These are phyloP conservation scores for Globisporangium spinosum DNA, from an alignment of 352 stramenopile species.

Conservation along the genomic window DNA sequence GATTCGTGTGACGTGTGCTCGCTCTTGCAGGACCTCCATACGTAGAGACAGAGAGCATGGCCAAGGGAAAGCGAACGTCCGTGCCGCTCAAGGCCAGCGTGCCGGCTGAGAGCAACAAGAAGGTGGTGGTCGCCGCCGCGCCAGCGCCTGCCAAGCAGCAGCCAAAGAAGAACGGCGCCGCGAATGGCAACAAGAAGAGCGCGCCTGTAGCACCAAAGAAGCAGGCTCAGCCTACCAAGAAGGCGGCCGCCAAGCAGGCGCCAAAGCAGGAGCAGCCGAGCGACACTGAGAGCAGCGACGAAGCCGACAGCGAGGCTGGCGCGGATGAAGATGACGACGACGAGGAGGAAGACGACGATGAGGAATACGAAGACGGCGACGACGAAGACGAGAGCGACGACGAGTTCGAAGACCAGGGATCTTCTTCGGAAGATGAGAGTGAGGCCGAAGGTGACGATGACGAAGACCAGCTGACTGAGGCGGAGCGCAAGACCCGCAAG, in stretches of 20 bases:
- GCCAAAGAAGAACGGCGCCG: constrained; percentile 7
- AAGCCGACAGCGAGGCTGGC: constrained; percentile 17
- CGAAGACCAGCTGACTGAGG: constrained; percentile 63
- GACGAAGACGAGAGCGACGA: constrained; percentile 52
- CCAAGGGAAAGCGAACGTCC: constrained; percentile 16
- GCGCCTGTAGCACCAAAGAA: constrained; percentile 17
- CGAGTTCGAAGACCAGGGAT: constrained; percentile 83
- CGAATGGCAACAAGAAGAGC: constrained; percentile 15
- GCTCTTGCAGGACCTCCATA: neutral
- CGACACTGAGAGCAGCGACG: constrained; percentile 24
- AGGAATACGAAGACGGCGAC: constrained; percentile 62
- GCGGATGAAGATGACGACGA: constrained; percentile 26
- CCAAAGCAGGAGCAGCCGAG: constrained; percentile 23
- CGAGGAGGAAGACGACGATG: constrained; percentile 37
- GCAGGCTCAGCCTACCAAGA: constrained; percentile 14
- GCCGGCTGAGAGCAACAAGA: constrained; percentile 21
- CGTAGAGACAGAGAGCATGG: constrained; percentile 11
- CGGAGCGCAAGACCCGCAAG: constrained; percentile 78
- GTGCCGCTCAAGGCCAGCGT: constrained; percentile 23
- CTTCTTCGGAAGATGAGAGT: constrained; percentile 70
- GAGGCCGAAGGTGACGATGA: constrained; percentile 62
- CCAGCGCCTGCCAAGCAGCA: constrained; percentile 4
- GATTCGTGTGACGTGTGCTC: constrained; percentile 9
- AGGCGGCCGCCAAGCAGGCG: constrained; percentile 6
- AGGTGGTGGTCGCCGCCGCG: constrained; percentile 10